These are phyloP conservation scores for Yarrowia osloensis DNA, from an alignment of 805 yeast species.

Conservation along the genomic window DNA sequence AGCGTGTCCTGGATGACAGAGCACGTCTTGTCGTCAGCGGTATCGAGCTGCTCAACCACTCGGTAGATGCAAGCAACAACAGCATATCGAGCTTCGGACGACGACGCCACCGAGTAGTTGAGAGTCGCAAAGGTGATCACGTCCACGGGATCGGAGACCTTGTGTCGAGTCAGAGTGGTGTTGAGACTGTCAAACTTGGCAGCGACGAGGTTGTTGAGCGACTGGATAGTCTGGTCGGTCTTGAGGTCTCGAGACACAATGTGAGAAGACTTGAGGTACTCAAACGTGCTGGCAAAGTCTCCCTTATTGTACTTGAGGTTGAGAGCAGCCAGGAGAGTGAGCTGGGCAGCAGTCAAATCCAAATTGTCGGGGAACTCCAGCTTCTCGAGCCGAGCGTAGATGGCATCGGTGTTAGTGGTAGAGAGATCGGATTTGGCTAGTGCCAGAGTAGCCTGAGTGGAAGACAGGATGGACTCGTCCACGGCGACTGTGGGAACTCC, in stretches of 20 bases:
- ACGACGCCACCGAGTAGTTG: slow-evolving; percentile 24
- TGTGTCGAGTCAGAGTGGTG: not conserved
- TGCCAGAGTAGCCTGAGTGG: slow-evolving; percentile 7
- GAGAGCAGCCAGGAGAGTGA: slow-evolving; percentile 21
- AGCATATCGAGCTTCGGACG: not conserved
- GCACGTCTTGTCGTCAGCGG: not conserved
- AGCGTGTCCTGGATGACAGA: slow-evolving; percentile 6
- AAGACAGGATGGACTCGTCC: not conserved
- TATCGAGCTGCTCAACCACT: not conserved
- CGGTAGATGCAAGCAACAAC: slow-evolving; percentile 11
- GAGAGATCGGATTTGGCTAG: not conserved
- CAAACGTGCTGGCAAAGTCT: not conserved
- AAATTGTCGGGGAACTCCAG: not conserved
- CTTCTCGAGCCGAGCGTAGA: not conserved
- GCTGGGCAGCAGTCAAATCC: slow-evolving; percentile 11
- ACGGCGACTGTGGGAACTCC: not conserved
- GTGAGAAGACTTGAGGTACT: not conserved
- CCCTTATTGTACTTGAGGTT: slow-evolving; percentile 5
- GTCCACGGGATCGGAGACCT: not conserved
- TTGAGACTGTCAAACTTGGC: slow-evolving; percentile 23
- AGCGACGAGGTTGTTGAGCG: not conserved
- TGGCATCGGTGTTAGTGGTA: not conserved
- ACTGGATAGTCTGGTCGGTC: not conserved
- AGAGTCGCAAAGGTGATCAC: slow-evolving; percentile 14
- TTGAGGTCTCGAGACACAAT: not conserved